phyloP scores from a whole-genome alignment of 2,329 filamentous ascomycete species.

The Phoma sp. region DNA sequence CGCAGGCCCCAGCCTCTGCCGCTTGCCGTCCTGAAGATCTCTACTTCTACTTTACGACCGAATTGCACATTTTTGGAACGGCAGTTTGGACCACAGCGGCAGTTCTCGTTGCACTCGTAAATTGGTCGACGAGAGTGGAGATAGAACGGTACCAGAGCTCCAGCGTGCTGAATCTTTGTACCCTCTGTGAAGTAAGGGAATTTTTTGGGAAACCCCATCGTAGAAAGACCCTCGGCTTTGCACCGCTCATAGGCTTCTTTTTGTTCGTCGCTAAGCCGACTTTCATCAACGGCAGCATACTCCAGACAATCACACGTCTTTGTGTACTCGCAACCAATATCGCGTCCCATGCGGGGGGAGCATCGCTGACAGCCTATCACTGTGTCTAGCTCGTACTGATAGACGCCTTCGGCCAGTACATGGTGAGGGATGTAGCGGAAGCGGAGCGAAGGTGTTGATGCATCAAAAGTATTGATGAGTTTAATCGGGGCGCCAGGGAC shows the following conservation, averaged over 20 bases:
- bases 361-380: constrained; percentile 72
- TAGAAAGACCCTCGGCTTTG: constrained; percentile 31
- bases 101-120: constrained; percentile 80
- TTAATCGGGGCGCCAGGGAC: constrained; percentile 55
- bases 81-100: constrained; percentile 68
- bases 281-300: constrained; percentile 61
- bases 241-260: constrained; percentile 28
- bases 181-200: constrained; percentile 67
- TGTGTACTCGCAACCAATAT: constrained; percentile 67
- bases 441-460: constrained; percentile 60
- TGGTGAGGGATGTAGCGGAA: constrained; percentile 74
- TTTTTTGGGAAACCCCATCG: constrained; percentile 51
- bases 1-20: constrained; percentile 81
- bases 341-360: constrained; percentile 58
- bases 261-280: constrained; percentile 40
- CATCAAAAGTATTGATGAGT: constrained; percentile 69
- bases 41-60: constrained; percentile 71
- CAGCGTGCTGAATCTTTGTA: constrained; percentile 31
- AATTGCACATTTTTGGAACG: constrained; percentile 79
- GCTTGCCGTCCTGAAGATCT: constrained; percentile 73
- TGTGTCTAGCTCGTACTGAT: constrained; percentile 65
- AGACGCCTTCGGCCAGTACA: constrained; percentile 64
- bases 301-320: constrained; percentile 70
- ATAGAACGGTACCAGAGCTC: constrained; percentile 51
- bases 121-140: constrained; percentile 60